Evolutionary conservation across 2,329 filamentous ascomycete genomes (phyloP), one percentile per base, ranked within the genome.

Genomic region (Myriosclerotinia scirpicola): DNA sequence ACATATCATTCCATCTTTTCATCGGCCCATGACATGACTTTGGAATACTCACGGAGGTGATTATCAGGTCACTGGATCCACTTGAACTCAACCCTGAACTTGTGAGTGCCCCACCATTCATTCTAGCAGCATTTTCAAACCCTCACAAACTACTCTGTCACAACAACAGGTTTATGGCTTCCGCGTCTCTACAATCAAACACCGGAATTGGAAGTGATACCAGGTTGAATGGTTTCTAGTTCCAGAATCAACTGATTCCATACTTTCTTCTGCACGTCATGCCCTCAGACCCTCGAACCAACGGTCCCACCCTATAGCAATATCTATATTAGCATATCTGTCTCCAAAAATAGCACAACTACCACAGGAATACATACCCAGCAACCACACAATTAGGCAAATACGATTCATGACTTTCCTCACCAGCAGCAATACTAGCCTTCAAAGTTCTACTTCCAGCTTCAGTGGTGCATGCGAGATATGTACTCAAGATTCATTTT

Each of bases 211-310:
- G 46, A 50, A 15, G 22, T 26, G 5, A 52, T 52, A 2, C 54
- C 54, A 22, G 54, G 30, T 11, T 22, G 17, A 20, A 34, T 42
- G 3, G 20, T 40, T 12, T 67, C 65, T 38, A 67, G 36, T 15
- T 42, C 5, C 15, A 9, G 40, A 11, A 64, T 3, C n/a, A 54
- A 14, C 38, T 67, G 65, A 20, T 71, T 75, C 73, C 77, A 83
- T 2, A 80, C 72, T 64, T 73, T 77, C 56, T 73, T 71, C 65
- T 78, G 78, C 77, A 67, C 64, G 72, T 63, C 44, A 73, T 70
- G 0, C 80, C 81, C 26, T 44, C 40, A 1, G 22, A 11, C 12
- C 54, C 54, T 58, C 15, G 40, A 1, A 58, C 54, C 5, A 44
- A 3, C 20, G 54, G 38, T 1, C 54, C 54, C 2, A 34, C 26